phyloP scores from a whole-genome alignment of 2,329 filamentous ascomycete species.

The Aspergillus vadensis region DNA sequence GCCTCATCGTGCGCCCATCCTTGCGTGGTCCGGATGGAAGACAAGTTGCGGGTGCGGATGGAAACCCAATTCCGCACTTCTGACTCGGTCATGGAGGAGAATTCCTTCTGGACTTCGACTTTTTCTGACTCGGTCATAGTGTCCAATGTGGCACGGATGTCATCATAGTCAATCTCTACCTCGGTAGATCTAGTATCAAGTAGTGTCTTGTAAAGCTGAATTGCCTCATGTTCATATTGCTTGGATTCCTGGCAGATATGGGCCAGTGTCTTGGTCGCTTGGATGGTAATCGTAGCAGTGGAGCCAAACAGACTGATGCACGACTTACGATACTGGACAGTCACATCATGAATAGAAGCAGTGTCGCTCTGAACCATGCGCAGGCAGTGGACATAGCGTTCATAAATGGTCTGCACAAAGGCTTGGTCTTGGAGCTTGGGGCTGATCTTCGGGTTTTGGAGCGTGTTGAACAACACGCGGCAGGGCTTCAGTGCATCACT shows the following conservation, averaged over 20 bases:
- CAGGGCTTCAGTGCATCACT: constrained; percentile 39
- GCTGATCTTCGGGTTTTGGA: constrained; percentile 34
- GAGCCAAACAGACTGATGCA: constrained; percentile 40
- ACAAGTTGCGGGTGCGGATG: constrained; percentile 33
- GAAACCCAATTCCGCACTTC: constrained; percentile 33
- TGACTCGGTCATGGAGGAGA: constrained; percentile 26
- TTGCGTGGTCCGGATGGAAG: constrained; percentile 31
- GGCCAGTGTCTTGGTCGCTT: constrained; percentile 40
- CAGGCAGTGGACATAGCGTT: constrained; percentile 38
- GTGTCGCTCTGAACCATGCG: constrained; percentile 35
- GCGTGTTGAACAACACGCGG: constrained; percentile 38
- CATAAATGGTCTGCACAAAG: constrained; percentile 37
- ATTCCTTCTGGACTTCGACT: constrained; percentile 19
- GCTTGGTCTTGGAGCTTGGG: constrained; percentile 36
- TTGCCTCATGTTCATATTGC: constrained; percentile 37
- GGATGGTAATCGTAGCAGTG: constrained; percentile 38
- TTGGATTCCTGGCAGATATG: constrained; percentile 41
- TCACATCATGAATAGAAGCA: constrained; percentile 35
- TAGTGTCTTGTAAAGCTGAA: constrained; percentile 39
- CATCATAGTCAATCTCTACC: constrained; percentile 34
- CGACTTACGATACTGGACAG: constrained; percentile 36
- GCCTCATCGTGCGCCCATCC: constrained; percentile 45
- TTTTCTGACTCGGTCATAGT: constrained; percentile 41
- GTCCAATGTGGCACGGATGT: constrained; percentile 39
- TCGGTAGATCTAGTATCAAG: constrained; percentile 29